Evolutionary conservation across 139 green algal genomes (phyloP).

Genomic region (Picochlorum sp.): DNA sequence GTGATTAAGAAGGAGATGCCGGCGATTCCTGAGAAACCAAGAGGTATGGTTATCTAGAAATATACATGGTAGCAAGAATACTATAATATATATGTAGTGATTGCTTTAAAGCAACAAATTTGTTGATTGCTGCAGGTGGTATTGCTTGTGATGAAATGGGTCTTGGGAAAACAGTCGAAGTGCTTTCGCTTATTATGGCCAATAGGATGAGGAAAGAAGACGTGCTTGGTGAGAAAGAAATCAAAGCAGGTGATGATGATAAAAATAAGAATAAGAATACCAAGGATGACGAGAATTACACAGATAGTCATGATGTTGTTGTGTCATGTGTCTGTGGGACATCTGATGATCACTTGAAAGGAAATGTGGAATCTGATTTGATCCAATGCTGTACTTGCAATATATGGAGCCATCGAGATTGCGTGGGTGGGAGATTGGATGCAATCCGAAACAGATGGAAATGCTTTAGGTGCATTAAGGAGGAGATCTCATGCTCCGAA

Average conservation of each 20-base stretch:
- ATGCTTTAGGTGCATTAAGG: constrained; percentile 40
- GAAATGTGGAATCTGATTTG: constrained; percentile 25
- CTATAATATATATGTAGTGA: too few relatives aligned
- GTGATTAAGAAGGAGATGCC: constrained; percentile 9
- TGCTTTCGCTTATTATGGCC: constrained; percentile 67
- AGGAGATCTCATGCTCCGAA: constrained; percentile 21
- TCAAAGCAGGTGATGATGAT: background rate
- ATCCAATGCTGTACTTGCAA: constrained; percentile 50
- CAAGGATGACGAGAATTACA: background rate
- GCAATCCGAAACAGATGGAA: constrained; percentile 12
- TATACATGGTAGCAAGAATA: too few relatives aligned
- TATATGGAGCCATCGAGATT: constrained; percentile 58
- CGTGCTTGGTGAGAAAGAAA: background rate
- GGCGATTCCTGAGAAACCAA: background rate
- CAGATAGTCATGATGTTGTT: background rate
- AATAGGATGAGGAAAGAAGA: constrained; percentile 27
- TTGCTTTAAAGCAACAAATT: background rate
- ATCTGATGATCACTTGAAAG: background rate
- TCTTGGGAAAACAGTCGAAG: constrained; percentile 89
- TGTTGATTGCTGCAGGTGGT: too few relatives aligned
- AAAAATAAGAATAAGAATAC: background rate
- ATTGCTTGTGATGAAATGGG: constrained; percentile 53
- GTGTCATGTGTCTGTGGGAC: background rate
- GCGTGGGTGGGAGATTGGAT: constrained; percentile 29
- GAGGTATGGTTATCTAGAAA: too few relatives aligned